Evolutionary conservation across 129 eudicot genomes (phyloP), one percentile per base, ranked within the genome.

Genomic region (Gnaphalium uliginosum): DNA sequence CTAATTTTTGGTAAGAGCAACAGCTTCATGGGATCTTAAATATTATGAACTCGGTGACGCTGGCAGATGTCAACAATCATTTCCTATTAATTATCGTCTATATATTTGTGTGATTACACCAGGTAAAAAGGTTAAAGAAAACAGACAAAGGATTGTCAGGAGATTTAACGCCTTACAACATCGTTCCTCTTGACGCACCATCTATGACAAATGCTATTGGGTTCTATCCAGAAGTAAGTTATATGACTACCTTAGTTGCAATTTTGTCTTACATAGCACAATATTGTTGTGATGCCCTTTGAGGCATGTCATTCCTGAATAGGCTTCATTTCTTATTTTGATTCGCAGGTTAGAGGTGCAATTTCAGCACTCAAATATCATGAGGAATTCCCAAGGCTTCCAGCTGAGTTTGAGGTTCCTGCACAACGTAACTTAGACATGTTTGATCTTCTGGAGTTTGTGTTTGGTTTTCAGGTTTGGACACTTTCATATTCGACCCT

Each of bases 391-490:
- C 97, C 99, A 27, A 83, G 87, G 83, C 90, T 95, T 86, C 96
- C 96, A 68, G 81, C 85, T 69, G 76, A 74, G 81, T 76, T 83
- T 84, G 87, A 89, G 81, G 81, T 81, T 79, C 77, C 90, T 81
- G 92, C 87, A 76, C 83, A 74, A 54, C 90, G 97, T 72, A 86
- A 80, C 65, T 27, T 81, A 76, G 99, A 95, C 81, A 95, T 95
- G 92, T 95, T 95, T 82, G 99, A 95, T 84, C 96, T 95, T 69
- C 78, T 95, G 83, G 94, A 95, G 79, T 91, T 81, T 68, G 96
- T 95, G 71, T 95, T 95, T 69, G 99, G 99, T 59, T 95, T 95
- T 82, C 99, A 95, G 99, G 99, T 95, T 74, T 65, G 81, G 54
- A 39, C 71, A 72, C 74, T 61, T 69, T 59, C 26, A 60, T 79